These are phyloP conservation scores for Colletotrichum gigasporum DNA, from an alignment of 2,329 filamentous ascomycete genomes.

Conservation along the genomic window DNA sequence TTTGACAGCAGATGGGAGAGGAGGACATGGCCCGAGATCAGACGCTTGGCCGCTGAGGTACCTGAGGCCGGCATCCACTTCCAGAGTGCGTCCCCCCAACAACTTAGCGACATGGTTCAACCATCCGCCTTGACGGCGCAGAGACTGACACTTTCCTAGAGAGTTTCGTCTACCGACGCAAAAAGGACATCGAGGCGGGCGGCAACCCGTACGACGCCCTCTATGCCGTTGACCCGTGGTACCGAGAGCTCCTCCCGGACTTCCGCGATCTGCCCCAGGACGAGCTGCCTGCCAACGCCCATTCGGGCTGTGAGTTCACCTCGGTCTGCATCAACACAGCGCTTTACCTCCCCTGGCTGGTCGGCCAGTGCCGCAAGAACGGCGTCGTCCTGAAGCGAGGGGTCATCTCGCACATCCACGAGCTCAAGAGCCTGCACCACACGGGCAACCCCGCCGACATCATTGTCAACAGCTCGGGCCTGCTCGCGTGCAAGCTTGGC, in stretches of 20 bases:
- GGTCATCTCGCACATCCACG: slow-evolving; percentile 65
- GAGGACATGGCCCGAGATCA: slow-evolving; percentile 66
- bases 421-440: slow-evolving; percentile 68
- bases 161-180: slow-evolving; percentile 55
- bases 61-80: slow-evolving; percentile 81
- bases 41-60: slow-evolving; percentile 63
- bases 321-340: slow-evolving; percentile 81
- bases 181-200: slow-evolving; percentile 66
- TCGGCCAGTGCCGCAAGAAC: slow-evolving; percentile 71
- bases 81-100: slow-evolving; percentile 55
- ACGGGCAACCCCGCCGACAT: slow-evolving; percentile 66
- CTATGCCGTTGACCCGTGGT: slow-evolving; percentile 75
- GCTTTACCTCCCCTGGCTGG: slow-evolving; percentile 76
- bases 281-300: slow-evolving; percentile 68
- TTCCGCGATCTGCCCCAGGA: slow-evolving; percentile 68
- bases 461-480: slow-evolving; percentile 76
- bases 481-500: slow-evolving; percentile 71
- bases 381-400: slow-evolving; percentile 65
- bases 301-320: slow-evolving; percentile 66
- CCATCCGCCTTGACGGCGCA: too few species aligned
- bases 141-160: slow-evolving; percentile 47
- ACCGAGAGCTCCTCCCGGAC: slow-evolving; percentile 75
- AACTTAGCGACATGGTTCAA: slow-evolving; percentile 59
- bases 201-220: slow-evolving; percentile 76
- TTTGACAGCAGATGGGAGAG: slow-evolving; percentile 60